Conservation (phyloP, 345 rosid genomes). For the Nephelium lappaceum region DNA sequence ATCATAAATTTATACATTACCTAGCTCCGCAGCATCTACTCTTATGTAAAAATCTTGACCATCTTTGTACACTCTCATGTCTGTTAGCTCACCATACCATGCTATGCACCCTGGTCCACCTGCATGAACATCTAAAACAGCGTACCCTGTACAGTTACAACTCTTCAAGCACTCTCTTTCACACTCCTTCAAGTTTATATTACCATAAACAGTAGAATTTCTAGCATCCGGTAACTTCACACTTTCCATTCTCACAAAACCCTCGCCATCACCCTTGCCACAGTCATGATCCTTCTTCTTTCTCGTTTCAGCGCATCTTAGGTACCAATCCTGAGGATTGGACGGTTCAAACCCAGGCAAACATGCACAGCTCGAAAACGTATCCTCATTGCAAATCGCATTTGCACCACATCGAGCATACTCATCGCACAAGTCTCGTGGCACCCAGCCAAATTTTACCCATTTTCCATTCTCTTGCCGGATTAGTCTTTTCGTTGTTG, state of each 20-base stretch:
- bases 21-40: slow-evolving; percentile 3
- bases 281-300: not conserved
- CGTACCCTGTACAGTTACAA: slow-evolving; percentile 13
- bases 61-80: not conserved
- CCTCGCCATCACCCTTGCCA: slow-evolving; percentile 10
- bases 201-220: not conserved
- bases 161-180: slow-evolving; percentile 4
- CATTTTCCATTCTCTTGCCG: slow-evolving; percentile 19
- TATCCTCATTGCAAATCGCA: slow-evolving; percentile 6
- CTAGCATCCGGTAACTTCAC: slow-evolving; percentile 4
- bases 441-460: not conserved
- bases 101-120: not conserved
- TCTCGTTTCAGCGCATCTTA: not conserved
- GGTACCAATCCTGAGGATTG: not conserved
- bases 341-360: slow-evolving; percentile 13
- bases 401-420: slow-evolving; percentile 22
- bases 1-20: not conserved
- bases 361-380: slow-evolving; percentile 9
- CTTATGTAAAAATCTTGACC: slow-evolving; percentile 15
- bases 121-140: not conserved
- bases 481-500: not conserved
- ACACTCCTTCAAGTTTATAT: not conserved
- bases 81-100: not conserved
- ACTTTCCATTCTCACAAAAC: slow-evolving; percentile 4
- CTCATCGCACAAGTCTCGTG: slow-evolving; percentile 26